Conservation (phyloP, 306 rosid species). For the Castanospermum australe region DNA sequence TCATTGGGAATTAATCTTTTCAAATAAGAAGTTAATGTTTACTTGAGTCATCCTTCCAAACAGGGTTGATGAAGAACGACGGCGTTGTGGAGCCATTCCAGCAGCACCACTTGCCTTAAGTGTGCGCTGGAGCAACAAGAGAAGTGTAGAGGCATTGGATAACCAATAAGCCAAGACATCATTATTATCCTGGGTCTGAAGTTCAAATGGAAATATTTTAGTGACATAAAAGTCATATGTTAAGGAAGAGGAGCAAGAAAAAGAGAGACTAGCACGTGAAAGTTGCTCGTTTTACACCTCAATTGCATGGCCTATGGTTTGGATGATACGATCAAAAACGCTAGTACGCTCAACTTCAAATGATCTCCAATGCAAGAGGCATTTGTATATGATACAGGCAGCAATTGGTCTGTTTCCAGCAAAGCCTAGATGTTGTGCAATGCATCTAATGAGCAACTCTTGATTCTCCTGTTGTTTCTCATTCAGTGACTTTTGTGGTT, state of each 20-base stretch:
- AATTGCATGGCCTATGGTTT: slow-evolving; percentile 51
- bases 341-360: slow-evolving; percentile 62
- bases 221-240: slow-evolving; percentile 19
- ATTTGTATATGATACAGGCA: slow-evolving; percentile 57
- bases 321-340: slow-evolving; percentile 56
- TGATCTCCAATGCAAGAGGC: slow-evolving; percentile 63
- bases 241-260: slow-evolving; percentile 1
- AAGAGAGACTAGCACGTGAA: slow-evolving; percentile 16
- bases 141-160: slow-evolving; percentile 61
- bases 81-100: slow-evolving; percentile 62
- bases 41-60: slow-evolving; percentile 66
- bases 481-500: slow-evolving; percentile 49
- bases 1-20: slow-evolving; percentile 13
- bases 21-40: slow-evolving; percentile 26
- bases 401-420: slow-evolving; percentile 55
- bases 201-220: slow-evolving; percentile 29
- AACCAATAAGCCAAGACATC: slow-evolving; percentile 60
- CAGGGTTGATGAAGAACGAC: slow-evolving; percentile 50
- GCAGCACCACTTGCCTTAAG: slow-evolving; percentile 64
- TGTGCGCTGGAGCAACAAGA: slow-evolving; percentile 56
- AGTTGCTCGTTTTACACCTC: slow-evolving; percentile 47
- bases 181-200: slow-evolving; percentile 63
- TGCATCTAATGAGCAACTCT: slow-evolving; percentile 54
- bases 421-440: slow-evolving; percentile 56
- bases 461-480: slow-evolving; percentile 63